These are phyloP conservation scores for Suillus fuscotomentosus DNA, from an alignment of 768 basidiomycete genomes.

Conservation along the genomic window DNA sequence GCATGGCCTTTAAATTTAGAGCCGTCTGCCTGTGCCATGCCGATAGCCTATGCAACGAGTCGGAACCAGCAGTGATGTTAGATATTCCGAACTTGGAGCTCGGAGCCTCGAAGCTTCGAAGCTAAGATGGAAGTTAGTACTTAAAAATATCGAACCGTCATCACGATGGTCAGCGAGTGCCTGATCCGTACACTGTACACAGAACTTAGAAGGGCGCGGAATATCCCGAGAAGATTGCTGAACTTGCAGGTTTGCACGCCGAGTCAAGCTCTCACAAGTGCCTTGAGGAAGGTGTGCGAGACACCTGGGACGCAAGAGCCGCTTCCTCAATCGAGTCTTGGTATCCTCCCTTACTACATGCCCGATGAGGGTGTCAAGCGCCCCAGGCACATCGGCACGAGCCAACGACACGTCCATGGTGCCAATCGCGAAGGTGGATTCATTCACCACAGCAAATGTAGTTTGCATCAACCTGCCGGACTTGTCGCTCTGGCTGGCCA, in stretches of 20 bases:
- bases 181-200: neutral
- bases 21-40: neutral
- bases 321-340: neutral
- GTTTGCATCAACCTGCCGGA: neutral
- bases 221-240: neutral
- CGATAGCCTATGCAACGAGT: neutral
- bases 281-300: neutral
- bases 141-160: neutral
- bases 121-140: neutral
- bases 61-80: neutral
- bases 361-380: neutral
- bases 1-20: neutral
- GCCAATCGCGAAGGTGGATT: neutral
- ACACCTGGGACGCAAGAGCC: neutral
- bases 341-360: neutral
- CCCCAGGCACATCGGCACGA: neutral
- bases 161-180: neutral
- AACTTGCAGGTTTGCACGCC: constrained; percentile 1
- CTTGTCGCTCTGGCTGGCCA: neutral
- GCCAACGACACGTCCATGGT: neutral
- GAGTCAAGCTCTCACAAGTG: neutral
- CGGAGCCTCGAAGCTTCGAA: neutral
- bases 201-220: neutral
- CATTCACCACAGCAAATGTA: neutral
- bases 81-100: neutral